phyloP scores from a whole-genome alignment of 2,329 filamentous ascomycete genomes.

The Fusarium guadeloupense region DNA sequence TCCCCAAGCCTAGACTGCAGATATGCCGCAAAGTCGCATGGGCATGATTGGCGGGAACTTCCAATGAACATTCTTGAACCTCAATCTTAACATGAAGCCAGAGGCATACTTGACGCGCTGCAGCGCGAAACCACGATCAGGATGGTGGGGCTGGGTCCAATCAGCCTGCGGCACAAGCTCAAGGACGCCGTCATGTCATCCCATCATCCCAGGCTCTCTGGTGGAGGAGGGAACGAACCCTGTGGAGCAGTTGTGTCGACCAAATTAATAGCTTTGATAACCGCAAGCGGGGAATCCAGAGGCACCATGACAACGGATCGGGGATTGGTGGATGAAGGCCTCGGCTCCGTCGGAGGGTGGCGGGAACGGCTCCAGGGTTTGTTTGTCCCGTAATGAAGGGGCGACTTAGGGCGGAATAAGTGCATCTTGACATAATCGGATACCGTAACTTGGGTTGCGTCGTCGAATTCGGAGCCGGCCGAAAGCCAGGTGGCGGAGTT shows the following conservation, averaged over 20 bases:
- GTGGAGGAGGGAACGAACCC: slow-evolving; percentile 23
- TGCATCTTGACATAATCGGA: slow-evolving; percentile 39
- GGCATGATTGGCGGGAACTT: slow-evolving; percentile 36
- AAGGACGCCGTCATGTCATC: slow-evolving; percentile 29
- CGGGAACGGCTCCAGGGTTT: slow-evolving; percentile 42
- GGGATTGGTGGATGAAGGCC: slow-evolving; percentile 39
- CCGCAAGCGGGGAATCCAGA: slow-evolving; percentile 37
- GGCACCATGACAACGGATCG: slow-evolving; percentile 18
- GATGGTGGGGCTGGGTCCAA: slow-evolving; percentile 27
- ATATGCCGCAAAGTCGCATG: slow-evolving; percentile 38
- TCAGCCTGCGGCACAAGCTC: slow-evolving; percentile 16
- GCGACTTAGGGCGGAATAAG: slow-evolving; percentile 38
- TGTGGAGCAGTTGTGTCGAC: slow-evolving; percentile 31
- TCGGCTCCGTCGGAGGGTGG: slow-evolving; percentile 45
- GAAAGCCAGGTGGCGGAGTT: slow-evolving; percentile 14
- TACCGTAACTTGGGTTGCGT: slow-evolving; percentile 33
- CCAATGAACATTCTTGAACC: slow-evolving; percentile 21
- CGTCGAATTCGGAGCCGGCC: slow-evolving; percentile 28
- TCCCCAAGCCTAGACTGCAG: slow-evolving; percentile 23
- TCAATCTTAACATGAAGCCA: slow-evolving; percentile 30
- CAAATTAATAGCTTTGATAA: slow-evolving; percentile 32
- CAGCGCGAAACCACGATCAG: slow-evolving; percentile 38
- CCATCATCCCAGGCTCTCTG: slow-evolving; percentile 16
- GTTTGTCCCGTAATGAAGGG: slow-evolving; percentile 42
- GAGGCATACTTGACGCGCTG: slow-evolving; percentile 23